Evolutionary conservation across 139 green algal species (phyloP).

Genomic region (Volvox reticuliferus): DNA sequence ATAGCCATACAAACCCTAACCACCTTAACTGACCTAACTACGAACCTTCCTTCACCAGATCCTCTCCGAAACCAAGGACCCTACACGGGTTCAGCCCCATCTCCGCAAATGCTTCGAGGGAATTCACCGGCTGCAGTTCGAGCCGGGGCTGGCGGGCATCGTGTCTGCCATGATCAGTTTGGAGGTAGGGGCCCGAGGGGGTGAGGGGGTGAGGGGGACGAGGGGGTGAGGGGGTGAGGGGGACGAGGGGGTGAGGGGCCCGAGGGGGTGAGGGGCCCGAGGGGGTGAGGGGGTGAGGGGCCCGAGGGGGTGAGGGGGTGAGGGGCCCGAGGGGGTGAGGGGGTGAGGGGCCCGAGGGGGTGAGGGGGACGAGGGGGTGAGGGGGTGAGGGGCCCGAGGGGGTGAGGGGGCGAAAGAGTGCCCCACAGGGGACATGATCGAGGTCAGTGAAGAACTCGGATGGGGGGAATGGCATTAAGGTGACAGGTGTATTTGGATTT

Average conservation of each 20-base stretch:
- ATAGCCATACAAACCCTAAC: too few species aligned
- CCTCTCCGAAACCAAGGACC: conserved; percentile 79
- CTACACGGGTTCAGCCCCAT: conserved; percentile 82
- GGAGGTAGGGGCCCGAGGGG: conserved; percentile 50
- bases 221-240: neutral
- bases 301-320: neutral
- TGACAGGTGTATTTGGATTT: too few species aligned
- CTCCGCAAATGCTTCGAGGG: conserved; percentile 90
- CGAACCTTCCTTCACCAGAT: conserved; percentile 57
- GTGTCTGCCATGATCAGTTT: conserved; percentile 68
- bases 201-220: neutral
- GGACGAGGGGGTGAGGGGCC: neutral
- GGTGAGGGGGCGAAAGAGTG: too few species aligned
- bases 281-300: neutral
- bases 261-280: neutral
- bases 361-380: too few species aligned
- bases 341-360: too few species aligned
- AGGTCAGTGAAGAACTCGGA: too few species aligned
- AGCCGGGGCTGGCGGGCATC: neutral
- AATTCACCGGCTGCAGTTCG: conserved; percentile 74
- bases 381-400: too few species aligned
- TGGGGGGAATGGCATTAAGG: too few species aligned
- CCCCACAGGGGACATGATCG: too few species aligned
- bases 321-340: neutral
- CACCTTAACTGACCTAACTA: too few species aligned